Evolutionary conservation across 305 asterid species (phyloP).

Genomic region (Coffea humblotiana): DNA sequence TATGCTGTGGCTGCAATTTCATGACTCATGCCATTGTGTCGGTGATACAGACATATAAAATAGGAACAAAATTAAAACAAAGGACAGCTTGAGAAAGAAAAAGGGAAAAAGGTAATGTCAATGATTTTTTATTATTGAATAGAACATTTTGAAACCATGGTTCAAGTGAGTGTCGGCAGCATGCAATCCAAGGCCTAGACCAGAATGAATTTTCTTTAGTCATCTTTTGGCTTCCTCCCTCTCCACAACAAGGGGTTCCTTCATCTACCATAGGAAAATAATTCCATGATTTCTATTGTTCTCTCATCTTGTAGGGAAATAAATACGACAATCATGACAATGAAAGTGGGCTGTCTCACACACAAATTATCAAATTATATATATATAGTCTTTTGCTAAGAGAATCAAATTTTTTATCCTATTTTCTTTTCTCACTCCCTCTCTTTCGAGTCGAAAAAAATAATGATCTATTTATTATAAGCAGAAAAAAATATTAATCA

Average conservation of each 20-base stretch:
- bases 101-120: background rate
- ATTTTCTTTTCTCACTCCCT: no score
- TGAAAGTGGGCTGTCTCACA: background rate
- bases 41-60: conserved; percentile 4
- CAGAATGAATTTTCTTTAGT: background rate
- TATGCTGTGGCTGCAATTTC: background rate
- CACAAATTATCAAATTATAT: background rate
- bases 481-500: no score
- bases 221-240: background rate
- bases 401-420: no score
- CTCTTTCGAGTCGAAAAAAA: no score
- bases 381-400: no score
- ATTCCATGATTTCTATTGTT: background rate
- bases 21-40: conserved; percentile 6
- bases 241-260: background rate
- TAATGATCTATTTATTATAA: no score
- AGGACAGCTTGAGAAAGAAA: background rate
- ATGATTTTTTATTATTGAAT: background rate
- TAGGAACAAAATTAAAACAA: background rate
- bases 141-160: conserved; percentile 6
- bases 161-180: conserved; percentile 43
- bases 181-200: background rate
- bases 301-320: background rate
- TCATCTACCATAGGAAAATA: background rate
- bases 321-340: background rate